phyloP scores from a whole-genome alignment of 2,329 filamentous ascomycete genomes.

The Aspergillus fijiensis region DNA sequence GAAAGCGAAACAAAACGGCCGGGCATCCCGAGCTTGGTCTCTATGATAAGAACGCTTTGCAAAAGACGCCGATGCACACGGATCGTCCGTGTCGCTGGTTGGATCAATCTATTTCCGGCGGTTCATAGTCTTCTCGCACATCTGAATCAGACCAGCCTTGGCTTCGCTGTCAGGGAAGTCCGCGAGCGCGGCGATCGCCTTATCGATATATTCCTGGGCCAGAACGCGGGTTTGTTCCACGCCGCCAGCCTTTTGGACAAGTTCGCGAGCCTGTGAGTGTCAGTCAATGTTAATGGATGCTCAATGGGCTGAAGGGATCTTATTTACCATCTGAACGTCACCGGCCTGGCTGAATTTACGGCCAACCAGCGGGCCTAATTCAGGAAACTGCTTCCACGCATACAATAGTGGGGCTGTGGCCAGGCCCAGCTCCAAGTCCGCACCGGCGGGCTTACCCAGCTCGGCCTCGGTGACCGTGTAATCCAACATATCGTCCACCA shows the following conservation, averaged over 20 bases:
- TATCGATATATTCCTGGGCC: constrained; percentile 86
- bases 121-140: constrained; percentile 89
- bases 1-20: not conserved
- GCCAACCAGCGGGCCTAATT: constrained; percentile 83
- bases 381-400: constrained; percentile 86
- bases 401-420: constrained; percentile 93
- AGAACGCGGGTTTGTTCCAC: constrained; percentile 88
- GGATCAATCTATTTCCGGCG: constrained; percentile 66
- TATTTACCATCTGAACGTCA: constrained; percentile 76
- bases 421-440: constrained; percentile 87
- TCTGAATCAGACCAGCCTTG: constrained; percentile 85
- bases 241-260: constrained; percentile 80
- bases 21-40: not conserved
- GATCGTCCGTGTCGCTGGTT: constrained; percentile 5
- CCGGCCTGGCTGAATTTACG: constrained; percentile 83
- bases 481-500: constrained; percentile 97
- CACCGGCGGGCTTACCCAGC: constrained; percentile 90
- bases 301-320: not conserved
- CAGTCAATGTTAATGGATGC: not conserved
- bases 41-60: not conserved
- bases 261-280: constrained; percentile 68
- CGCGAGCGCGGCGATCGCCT: constrained; percentile 80
- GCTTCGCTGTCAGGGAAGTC: constrained; percentile 91
- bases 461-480: constrained; percentile 85
- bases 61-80: not conserved